Evolutionary conservation across 2,329 filamentous ascomycete genomes (phyloP).

Genomic region (Exophiala sideris): DNA sequence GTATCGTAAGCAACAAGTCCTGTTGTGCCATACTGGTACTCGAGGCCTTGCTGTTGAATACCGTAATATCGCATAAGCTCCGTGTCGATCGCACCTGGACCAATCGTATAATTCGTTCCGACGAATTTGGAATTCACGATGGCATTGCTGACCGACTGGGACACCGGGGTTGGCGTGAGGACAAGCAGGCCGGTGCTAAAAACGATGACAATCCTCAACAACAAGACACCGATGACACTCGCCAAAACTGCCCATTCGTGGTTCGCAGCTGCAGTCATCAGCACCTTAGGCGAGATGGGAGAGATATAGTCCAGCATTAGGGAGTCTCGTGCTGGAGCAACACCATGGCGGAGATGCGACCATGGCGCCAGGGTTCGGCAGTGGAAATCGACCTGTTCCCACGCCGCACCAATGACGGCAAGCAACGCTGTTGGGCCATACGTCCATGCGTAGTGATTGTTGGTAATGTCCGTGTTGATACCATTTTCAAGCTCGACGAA

Average conservation of each 20-base stretch:
- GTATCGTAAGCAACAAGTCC: conserved; percentile 1
- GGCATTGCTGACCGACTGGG: not conserved
- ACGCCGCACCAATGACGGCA: conserved; percentile 21
- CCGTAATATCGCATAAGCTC: conserved; percentile 2
- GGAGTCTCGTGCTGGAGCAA: conserved; percentile 29
- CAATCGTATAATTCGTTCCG: not conserved
- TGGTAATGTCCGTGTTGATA: not conserved
- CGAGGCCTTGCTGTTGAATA: not conserved
- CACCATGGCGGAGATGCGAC: conserved; percentile 29
- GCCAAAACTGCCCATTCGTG: conserved; percentile 32
- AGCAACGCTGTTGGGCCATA: conserved; percentile 29
- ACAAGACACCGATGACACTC: conserved; percentile 26
- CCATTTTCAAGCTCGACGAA: conserved; percentile 2
- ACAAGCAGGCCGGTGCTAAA: conserved; percentile 31
- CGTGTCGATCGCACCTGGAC: not conserved
- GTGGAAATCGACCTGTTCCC: conserved; percentile 12
- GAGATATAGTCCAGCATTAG: conserved; percentile 34
- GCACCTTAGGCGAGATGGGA: conserved; percentile 25
- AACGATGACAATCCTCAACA: conserved; percentile 28
- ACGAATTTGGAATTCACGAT: not conserved
- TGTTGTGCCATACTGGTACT: conserved; percentile 3
- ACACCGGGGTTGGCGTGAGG: conserved; percentile 20
- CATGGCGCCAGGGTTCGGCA: conserved; percentile 31
- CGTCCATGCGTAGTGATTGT: conserved; percentile 21
- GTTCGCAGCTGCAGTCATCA: conserved; percentile 29